Evolutionary conservation across 345 rosid genomes (phyloP).

Genomic region (Citrus inodora): DNA sequence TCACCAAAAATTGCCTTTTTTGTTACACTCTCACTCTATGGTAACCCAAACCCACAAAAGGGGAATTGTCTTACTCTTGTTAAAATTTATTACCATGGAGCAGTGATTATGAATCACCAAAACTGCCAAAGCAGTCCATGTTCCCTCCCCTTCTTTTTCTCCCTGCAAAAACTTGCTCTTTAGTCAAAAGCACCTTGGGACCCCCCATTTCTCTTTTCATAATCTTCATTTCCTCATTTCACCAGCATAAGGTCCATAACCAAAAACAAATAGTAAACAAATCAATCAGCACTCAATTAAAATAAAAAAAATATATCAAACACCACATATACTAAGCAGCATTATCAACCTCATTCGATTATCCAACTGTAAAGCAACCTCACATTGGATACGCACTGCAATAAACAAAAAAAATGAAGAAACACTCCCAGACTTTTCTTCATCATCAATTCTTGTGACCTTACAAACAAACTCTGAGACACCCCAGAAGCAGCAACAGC

Average conservation of each 20-base stretch:
- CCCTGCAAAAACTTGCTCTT: conserved; percentile 14
- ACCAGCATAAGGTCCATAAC: background rate
- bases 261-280: background rate
- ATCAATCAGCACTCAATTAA: background rate
- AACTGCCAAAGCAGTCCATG: background rate
- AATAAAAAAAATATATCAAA: background rate
- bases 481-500: conserved; percentile 18
- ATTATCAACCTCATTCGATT: conserved; percentile 18
- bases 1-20: background rate
- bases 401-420: conserved; percentile 1
- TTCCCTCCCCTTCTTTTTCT: background rate
- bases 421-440: background rate
- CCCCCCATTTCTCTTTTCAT: conserved; percentile 27
- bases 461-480: conserved; percentile 1
- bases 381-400: conserved; percentile 33
- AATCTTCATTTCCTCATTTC: conserved; percentile 8
- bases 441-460: conserved; percentile 17
- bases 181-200: conserved; percentile 48
- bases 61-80: background rate
- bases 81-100: background rate
- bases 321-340: conserved; percentile 8
- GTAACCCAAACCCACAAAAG: background rate
- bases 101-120: background rate
- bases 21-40: too few relatives aligned
- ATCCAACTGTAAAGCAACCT: conserved; percentile 53